Base-by-base conservation (phyloP, 179 eudicot species). In the Corrigiola litoralis region DNA sequence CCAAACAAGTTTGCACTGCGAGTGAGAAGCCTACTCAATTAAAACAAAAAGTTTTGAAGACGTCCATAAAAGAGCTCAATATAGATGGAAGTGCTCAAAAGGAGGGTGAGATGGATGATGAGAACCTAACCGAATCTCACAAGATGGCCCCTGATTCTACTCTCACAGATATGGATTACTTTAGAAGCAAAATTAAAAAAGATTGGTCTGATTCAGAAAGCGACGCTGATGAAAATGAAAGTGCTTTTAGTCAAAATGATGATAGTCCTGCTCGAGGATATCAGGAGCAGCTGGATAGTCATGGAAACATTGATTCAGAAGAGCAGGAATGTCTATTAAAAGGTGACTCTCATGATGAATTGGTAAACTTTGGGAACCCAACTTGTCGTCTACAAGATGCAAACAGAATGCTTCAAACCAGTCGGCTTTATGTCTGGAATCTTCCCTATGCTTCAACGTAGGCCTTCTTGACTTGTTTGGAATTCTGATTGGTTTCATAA, bases 371-470 rank as follows among this genome's bases (percentile, higher is more conserved):
- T 2, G 73, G 16, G 52, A 75, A 75, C 24, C 76, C 78, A 27
- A 69, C 72, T 57, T 67, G 77, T 34, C 78, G 66, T 58, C 28
- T 51, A 24, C 61, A 67, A 48, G 82, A 79, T 69, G 71, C 72
- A 68, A 66, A 69, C 55, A 82, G 64, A 70, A 70, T 63, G 75
- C 73, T 77, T 49, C 83, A 78, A 61, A 75, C 79, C 56, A 79
- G 89, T 55, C 91, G 99, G 44, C 96, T 94, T 66, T 90, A 83
- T 81, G 86, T 94, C 24, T 87, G 95, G 29, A 94, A 94, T 74
- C 89, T 90, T 46, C 96, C 96, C 33, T 94, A 86, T 74, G 77
- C 87, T 61, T 80, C 97, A 63, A 90, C 88, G 99, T 94, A 79
- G 34, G 74, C 23, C 55, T 42, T 51, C 31, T 44, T 10, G 14